Percentiles rank a stretch among this genome's conserved stretches.
Conservation (phyloP, 768 basidiomycete species). For the Auricularia sp. region DNA sequence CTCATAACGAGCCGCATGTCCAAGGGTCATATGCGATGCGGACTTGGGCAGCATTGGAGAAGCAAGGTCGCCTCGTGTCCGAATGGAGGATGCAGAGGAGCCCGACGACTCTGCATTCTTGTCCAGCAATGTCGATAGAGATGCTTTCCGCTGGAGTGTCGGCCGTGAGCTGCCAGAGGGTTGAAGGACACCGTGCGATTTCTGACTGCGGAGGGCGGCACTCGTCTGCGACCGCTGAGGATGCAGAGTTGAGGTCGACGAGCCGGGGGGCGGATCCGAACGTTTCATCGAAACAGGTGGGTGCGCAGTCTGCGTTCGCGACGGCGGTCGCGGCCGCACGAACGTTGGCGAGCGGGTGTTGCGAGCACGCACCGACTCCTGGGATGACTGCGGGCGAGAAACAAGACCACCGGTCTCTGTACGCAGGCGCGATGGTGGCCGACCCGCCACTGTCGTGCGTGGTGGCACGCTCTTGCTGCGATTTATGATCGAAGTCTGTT, state of each 20-base stretch:
- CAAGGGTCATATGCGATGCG: constrained; percentile 18
- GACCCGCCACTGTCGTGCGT: constrained; percentile 34
- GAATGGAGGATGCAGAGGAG: constrained; percentile 19
- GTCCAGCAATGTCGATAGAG: constrained; percentile 66
- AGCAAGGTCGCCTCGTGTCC: constrained; percentile 3
- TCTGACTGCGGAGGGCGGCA: constrained; percentile 67
- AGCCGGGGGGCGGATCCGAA: constrained; percentile 24
- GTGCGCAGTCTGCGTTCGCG: constrained; percentile 46
- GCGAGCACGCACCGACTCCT: constrained; percentile 61
- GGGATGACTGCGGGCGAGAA: constrained; percentile 64
- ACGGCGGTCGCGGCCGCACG: constrained; percentile 30
- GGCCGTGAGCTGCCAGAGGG: constrained; percentile 54
- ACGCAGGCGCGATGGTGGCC: constrained; percentile 51
- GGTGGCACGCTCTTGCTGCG: constrained; percentile 56
- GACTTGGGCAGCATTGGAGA: background rate
- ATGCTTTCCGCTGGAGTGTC: constrained; percentile 65
- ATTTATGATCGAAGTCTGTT: constrained; percentile 26
- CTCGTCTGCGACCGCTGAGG: constrained; percentile 43
- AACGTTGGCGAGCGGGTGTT: constrained; percentile 42
- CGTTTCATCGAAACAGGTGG: constrained; percentile 15
- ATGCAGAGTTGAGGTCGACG: constrained; percentile 46
- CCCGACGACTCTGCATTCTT: constrained; percentile 31
- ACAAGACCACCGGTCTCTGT: constrained; percentile 25
- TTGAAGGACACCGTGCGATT: constrained; percentile 74
- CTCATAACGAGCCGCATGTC: constrained; percentile 47